These are phyloP conservation scores for Podaxis carcinomalis DNA, from an alignment of 768 basidiomycete species.

Conservation along the genomic window DNA sequence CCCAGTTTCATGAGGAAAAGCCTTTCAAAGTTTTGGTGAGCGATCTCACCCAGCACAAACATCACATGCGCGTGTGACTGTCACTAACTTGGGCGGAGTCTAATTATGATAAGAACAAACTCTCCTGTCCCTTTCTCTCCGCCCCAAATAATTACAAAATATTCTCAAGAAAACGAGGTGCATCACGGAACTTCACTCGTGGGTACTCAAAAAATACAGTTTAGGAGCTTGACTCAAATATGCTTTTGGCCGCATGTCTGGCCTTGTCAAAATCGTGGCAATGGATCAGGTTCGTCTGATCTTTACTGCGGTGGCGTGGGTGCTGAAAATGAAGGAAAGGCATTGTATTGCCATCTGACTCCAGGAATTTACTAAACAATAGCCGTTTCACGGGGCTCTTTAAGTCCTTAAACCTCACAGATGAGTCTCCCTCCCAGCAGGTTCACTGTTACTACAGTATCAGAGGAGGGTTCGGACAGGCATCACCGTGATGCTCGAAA, in stretches of 20 bases:
- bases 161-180: not conserved
- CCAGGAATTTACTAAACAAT: not conserved
- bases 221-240: not conserved
- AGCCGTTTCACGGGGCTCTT: not conserved
- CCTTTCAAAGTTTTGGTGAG: no score
- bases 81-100: not conserved
- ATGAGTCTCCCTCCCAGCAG: conserved; percentile 25
- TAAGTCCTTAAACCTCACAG: not conserved
- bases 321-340: not conserved
- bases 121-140: not conserved
- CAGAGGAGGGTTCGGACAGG: conserved; percentile 27
- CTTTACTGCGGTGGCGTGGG: not conserved
- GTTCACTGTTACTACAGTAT: conserved; percentile 35
- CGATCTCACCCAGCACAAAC: not conserved
- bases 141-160: not conserved
- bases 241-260: not conserved
- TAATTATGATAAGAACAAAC: not conserved
- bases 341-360: not conserved
- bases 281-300: not conserved
- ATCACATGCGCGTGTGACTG: not conserved
- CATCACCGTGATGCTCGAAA: conserved; percentile 51
- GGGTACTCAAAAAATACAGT: not conserved
- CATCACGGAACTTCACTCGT: not conserved
- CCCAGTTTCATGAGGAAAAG: conserved; percentile 2
- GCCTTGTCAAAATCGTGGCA: not conserved